phyloP scores from a whole-genome alignment of 2,329 filamentous ascomycete genomes.

The Ustilaginoidea virens region DNA sequence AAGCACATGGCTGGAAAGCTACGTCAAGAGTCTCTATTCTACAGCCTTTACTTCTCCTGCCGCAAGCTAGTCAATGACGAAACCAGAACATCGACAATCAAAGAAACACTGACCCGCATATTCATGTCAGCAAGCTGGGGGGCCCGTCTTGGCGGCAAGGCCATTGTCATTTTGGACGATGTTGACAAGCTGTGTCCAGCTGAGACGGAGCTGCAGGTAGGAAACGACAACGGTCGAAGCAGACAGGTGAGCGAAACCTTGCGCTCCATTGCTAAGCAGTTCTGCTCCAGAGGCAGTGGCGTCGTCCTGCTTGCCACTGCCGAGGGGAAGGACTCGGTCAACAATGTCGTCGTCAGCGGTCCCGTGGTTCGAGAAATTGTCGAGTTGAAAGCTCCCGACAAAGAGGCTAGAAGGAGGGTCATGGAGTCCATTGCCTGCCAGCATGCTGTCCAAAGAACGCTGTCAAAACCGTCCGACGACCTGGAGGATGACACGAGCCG shows the following conservation, averaged over 20 bases:
- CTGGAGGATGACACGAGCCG: conserved; percentile 32
- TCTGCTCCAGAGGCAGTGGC: conserved; percentile 63
- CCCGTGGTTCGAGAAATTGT: conserved; percentile 89
- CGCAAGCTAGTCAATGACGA: conserved; percentile 82
- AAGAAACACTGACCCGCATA: conserved; percentile 67
- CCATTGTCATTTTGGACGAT: conserved; percentile 81
- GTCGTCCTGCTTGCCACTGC: conserved; percentile 84
- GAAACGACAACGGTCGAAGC: conserved; percentile 84
- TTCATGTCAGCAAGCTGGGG: conserved; percentile 91
- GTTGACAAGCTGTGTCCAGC: conserved; percentile 83
- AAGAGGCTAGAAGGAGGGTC: conserved; percentile 71
- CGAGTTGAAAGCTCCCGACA: conserved; percentile 77
- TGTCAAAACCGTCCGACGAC: conserved; percentile 20
- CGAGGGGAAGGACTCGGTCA: conserved; percentile 81
- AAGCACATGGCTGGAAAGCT: conserved; percentile 62
- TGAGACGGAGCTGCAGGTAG: conserved; percentile 88
- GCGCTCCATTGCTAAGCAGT: conserved; percentile 67
- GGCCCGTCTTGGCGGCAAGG: conserved; percentile 67
- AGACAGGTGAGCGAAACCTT: conserved; percentile 84
- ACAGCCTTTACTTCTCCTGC: conserved; percentile 76
- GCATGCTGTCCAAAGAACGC: conserved; percentile 30
- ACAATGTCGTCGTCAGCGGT: conserved; percentile 78
- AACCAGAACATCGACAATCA: conserved; percentile 75
- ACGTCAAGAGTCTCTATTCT: conserved; percentile 57
- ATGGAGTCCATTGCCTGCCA: conserved; percentile 62